phyloP scores from a whole-genome alignment of 2,329 filamentous ascomycete species.

The Verticillium albo-atrum region DNA sequence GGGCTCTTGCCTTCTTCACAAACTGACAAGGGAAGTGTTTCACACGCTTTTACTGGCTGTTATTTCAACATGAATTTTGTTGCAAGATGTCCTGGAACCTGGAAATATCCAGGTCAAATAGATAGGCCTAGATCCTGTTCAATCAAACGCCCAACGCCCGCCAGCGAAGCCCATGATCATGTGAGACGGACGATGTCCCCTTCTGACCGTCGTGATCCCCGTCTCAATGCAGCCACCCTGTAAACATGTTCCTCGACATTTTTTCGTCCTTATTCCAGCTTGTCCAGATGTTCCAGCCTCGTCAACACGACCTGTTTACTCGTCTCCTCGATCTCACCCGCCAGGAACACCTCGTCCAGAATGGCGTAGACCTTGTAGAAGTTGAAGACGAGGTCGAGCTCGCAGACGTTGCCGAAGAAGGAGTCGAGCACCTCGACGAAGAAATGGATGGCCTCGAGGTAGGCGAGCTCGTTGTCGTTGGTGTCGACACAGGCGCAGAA shows the following conservation, averaged over 20 bases:
- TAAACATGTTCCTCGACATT: neutral
- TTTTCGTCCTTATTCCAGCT: constrained; percentile 65
- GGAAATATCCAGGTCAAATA: neutral
- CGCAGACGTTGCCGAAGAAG: constrained; percentile 98
- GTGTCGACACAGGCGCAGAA: constrained; percentile 99
- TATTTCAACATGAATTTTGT: neutral
- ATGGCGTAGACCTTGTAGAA: constrained; percentile 94
- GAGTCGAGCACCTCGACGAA: constrained; percentile 98
- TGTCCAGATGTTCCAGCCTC: constrained; percentile 89
- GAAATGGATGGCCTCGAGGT: constrained; percentile 96
- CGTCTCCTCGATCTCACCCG: constrained; percentile 97
- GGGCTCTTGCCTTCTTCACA: too few species aligned
- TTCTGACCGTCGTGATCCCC: neutral
- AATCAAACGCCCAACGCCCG: neutral
- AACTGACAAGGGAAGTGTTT: too few species aligned
- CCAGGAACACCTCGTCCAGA: constrained; percentile 94
- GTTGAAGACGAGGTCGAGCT: constrained; percentile 85
- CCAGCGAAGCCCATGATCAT: neutral
- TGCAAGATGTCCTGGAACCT: neutral
- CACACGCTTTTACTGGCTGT: too few species aligned
- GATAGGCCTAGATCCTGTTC: neutral
- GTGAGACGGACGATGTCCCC: too few species aligned
- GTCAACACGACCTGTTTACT: constrained; percentile 97
- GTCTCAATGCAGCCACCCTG: neutral
- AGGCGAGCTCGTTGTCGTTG: constrained; percentile 97